phyloP scores from a whole-genome alignment of 225 moss, liverwort and hornwort species.

The Asterella californica region DNA sequence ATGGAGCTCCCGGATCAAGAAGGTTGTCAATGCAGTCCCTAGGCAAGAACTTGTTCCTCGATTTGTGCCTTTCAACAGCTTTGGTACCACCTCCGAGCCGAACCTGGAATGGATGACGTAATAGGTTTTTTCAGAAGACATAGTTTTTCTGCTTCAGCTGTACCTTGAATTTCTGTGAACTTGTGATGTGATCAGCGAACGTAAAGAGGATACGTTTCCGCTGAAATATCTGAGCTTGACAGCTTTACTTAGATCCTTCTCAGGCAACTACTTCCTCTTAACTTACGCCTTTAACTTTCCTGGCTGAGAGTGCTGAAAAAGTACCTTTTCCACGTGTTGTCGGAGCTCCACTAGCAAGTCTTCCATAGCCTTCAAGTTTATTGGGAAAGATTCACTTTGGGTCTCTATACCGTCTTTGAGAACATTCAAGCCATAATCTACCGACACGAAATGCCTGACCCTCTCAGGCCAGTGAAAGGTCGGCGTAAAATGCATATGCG shows the following conservation, averaged over 20 bases:
- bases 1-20: conserved; percentile 86
- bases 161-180: not conserved
- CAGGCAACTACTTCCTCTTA: not conserved
- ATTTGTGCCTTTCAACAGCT: conserved; percentile 82
- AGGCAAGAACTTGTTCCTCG: conserved; percentile 77
- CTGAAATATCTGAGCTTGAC: not conserved
- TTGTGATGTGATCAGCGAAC: not conserved
- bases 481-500: not conserved
- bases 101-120: conserved; percentile 42
- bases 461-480: not conserved
- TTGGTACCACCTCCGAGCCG: conserved; percentile 78
- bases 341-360: conserved; percentile 67
- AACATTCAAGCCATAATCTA: conserved; percentile 69
- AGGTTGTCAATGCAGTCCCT: conserved; percentile 93
- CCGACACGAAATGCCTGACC: conserved; percentile 59
- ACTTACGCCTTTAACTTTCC: not conserved
- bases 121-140: not conserved
- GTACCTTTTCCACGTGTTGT: conserved; percentile 64
- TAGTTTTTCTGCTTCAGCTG: not conserved
- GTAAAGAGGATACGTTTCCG: not conserved
- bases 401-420: conserved; percentile 58
- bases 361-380: conserved; percentile 68
- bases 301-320: conserved; percentile 18
- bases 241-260: not conserved
- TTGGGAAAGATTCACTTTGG: conserved; percentile 50